Evolutionary conservation across 192 early-diverging fungal genomes (phyloP).

Genomic region (Backusella psychrophila): DNA sequence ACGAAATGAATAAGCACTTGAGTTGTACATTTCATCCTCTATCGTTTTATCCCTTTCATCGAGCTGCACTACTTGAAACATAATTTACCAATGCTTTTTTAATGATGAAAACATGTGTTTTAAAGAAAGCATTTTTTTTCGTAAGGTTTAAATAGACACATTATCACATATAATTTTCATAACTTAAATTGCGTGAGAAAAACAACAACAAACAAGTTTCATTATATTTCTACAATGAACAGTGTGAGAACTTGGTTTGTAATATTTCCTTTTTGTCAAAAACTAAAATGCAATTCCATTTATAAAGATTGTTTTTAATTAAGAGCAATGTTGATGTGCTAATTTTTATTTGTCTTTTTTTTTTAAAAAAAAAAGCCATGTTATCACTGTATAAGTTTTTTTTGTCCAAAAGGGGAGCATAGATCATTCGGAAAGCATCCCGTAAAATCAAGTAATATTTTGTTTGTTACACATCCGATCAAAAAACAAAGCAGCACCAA

Average conservation of each 20-base stretch:
- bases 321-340: neutral
- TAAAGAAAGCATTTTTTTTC: neutral
- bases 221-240: neutral
- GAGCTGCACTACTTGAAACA: neutral
- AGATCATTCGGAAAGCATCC: neutral
- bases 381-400: too few relatives aligned
- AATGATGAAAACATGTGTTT: neutral
- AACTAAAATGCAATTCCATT: neutral
- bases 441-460: neutral
- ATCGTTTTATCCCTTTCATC: neutral
- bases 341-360: neutral
- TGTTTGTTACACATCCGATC: neutral
- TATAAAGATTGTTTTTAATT: neutral
- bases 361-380: neutral
- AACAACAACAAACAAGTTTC: slow-evolving; percentile 5
- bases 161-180: neutral
- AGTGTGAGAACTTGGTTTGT: neutral
- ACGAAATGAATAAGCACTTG: neutral
- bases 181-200: slow-evolving; percentile 3
- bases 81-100: neutral
- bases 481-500: neutral
- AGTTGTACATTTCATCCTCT: neutral
- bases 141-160: slow-evolving; percentile 3
- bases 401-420: neutral
- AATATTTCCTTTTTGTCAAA: neutral